Base-by-base conservation (phyloP, 202 grass and related monocot species). In the Zoysia matrella region DNA sequence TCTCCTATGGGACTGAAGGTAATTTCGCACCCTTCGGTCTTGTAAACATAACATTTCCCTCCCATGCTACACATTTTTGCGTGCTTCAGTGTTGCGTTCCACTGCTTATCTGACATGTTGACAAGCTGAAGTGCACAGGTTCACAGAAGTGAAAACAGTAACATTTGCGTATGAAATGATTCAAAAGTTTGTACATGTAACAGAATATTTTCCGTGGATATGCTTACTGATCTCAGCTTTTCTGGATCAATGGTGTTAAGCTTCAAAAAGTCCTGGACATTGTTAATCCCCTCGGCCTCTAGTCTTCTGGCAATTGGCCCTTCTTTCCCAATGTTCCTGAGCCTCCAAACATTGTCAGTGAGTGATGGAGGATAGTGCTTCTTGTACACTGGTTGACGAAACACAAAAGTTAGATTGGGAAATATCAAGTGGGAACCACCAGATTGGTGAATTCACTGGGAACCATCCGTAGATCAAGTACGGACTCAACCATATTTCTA, bases 251-350 rank as follows among this genome's bases (percentile, higher is more conserved):
- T 81, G 16, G 62, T 82, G 62, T 86, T 67, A 52, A 94, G 78
- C 53, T 88, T 97, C 83, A 94, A 68, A 56, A 94, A 90, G 8
- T 94, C 89, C 18, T 87, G 89, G 8, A 92, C 89, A 0, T 57
- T 97, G 16, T 80, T 78, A 10, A 97, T 88, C 6, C 80, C 79
- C 22, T 86, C 65, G 0, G 72, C 62, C 10, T 79, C 73, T 67
- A 92, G 58, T 16, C 73, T 87, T 48, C 64, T 87, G 52, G 83
- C 78, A 44, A 87, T 83, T 0, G 66, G 78, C 60, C 92, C 92
- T 53, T 83, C 85, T 73, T 90, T 94, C 51, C 83, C 67, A 2
- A 97, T 93, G 43, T 90, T 94, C 65, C 52, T 84, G 12, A 97
- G 89, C 78, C 85, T 83, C 85, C 88, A 97, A 39, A 84, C 52